Percentiles rank a stretch among this genome's conserved stretches.
phyloP scores from a whole-genome alignment of 2,329 filamentous ascomycete genomes.

The Xylaria sp. region DNA sequence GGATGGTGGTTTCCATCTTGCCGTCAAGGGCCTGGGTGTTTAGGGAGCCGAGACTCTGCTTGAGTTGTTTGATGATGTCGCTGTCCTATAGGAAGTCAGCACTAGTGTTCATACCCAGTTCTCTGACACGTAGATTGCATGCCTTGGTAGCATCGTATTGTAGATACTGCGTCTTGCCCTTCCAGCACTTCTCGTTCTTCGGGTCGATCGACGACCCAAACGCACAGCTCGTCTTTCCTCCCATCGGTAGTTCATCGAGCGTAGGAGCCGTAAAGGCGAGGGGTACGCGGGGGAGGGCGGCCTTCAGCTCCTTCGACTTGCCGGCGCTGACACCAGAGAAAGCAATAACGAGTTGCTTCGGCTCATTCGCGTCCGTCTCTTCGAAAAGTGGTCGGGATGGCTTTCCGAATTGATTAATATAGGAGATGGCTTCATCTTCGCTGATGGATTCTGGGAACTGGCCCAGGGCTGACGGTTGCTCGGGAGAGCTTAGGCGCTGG shows the following conservation, averaged over 20 bases:
- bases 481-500: conserved; percentile 54
- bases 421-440: conserved; percentile 54
- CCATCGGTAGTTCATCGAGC: conserved; percentile 48
- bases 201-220: conserved; percentile 32
- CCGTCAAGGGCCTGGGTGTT: conserved; percentile 49
- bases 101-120: background rate
- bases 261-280: conserved; percentile 53
- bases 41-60: conserved; percentile 49
- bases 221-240: conserved; percentile 44
- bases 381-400: conserved; percentile 54
- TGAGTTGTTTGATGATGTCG: conserved; percentile 47
- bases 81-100: conserved; percentile 42
- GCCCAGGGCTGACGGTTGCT: conserved; percentile 52
- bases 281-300: conserved; percentile 44
- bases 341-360: conserved; percentile 61
- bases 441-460: conserved; percentile 47
- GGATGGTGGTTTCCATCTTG: conserved; percentile 58
- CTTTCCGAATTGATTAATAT: conserved; percentile 65
- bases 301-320: conserved; percentile 46
- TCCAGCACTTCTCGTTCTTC: conserved; percentile 32
- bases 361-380: conserved; percentile 35
- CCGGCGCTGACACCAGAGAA: conserved; percentile 58
- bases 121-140: conserved; percentile 2
- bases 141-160: conserved; percentile 36
- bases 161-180: conserved; percentile 36